These are phyloP conservation scores for Penicillium oxalicum DNA, from an alignment of 2,329 filamentous ascomycete genomes.

Conservation along the genomic window DNA sequence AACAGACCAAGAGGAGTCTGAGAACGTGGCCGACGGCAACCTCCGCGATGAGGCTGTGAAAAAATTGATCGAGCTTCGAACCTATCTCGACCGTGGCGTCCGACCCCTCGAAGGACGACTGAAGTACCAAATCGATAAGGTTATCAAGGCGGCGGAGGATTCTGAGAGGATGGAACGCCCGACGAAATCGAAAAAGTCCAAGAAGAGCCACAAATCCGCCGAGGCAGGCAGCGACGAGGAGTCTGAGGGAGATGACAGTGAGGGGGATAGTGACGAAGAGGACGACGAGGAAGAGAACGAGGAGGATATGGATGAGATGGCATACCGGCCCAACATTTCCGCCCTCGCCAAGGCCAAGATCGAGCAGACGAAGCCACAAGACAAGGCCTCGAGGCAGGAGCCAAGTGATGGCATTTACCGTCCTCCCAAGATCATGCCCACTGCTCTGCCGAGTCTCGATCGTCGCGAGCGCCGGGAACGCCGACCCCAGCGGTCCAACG, in stretches of 20 bases:
- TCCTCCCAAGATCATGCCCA: conserved; percentile 81
- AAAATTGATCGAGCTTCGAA: conserved; percentile 83
- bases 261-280: conserved; percentile 22
- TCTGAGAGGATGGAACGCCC: conserved; percentile 27
- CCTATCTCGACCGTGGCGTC: conserved; percentile 90
- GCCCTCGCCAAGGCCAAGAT: conserved; percentile 40
- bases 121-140: conserved; percentile 94
- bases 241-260: conserved; percentile 22
- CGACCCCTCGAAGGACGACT: conserved; percentile 82
- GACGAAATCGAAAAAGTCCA: conserved; percentile 21
- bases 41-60: conserved; percentile 65
- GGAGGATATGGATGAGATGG: conserved; percentile 53
- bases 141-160: conserved; percentile 73
- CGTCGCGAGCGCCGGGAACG: conserved; percentile 55
- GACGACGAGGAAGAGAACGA: conserved; percentile 38
- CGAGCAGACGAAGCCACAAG: conserved; percentile 19
- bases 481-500: conserved; percentile 66
- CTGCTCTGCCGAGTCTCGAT: conserved; percentile 66
- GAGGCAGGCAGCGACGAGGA: conserved; percentile 25
- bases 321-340: conserved; percentile 57
- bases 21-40: conserved; percentile 28
- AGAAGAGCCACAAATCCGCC: conserved; percentile 25
- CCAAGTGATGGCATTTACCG: conserved; percentile 67
- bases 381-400: conserved; percentile 26
- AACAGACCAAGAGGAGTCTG: conserved; percentile 26